phyloP scores from a whole-genome alignment of 768 basidiomycete genomes.

The Rhodotorula diobovata region DNA sequence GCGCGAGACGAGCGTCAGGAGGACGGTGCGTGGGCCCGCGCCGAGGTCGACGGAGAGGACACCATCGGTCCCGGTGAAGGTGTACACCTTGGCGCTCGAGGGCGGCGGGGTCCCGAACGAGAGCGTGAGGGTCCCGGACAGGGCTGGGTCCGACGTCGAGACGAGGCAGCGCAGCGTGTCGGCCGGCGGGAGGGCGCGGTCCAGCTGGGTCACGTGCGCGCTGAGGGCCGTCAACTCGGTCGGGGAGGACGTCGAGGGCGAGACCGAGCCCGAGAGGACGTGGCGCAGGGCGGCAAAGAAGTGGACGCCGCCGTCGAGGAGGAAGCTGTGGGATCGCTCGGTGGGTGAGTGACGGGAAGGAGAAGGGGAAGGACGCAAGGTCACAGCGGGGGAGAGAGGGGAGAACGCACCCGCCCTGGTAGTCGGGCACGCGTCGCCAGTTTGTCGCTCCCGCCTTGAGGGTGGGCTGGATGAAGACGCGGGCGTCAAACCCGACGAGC shows the following conservation, averaged over 20 bases:
- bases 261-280: slow-evolving; percentile 42
- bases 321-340: slow-evolving; percentile 26
- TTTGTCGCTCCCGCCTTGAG: not conserved
- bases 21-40: slow-evolving; percentile 50
- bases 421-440: slow-evolving; percentile 77
- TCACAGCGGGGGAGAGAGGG: not conserved
- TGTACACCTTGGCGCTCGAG: slow-evolving; percentile 48
- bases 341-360: not conserved
- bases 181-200: slow-evolving; percentile 66
- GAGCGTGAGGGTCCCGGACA: slow-evolving; percentile 54
- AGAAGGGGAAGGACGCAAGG: no score
- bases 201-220: slow-evolving; percentile 64
- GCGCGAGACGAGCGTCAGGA: slow-evolving; percentile 29
- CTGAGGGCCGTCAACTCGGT: slow-evolving; percentile 59
- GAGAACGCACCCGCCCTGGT: slow-evolving; percentile 46
- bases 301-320: slow-evolving; percentile 79
- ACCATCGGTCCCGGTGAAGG: slow-evolving; percentile 62
- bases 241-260: slow-evolving; percentile 23
- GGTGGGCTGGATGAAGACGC: slow-evolving; percentile 47
- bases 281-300: slow-evolving; percentile 49
- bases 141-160: not conserved
- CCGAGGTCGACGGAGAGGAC: slow-evolving; percentile 52
- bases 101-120: slow-evolving; percentile 60
- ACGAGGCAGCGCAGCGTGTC: slow-evolving; percentile 62
- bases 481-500: slow-evolving; percentile 62